Evolutionary conservation across 306 rosid genomes (phyloP).

Genomic region (Medicago ruthenica): DNA sequence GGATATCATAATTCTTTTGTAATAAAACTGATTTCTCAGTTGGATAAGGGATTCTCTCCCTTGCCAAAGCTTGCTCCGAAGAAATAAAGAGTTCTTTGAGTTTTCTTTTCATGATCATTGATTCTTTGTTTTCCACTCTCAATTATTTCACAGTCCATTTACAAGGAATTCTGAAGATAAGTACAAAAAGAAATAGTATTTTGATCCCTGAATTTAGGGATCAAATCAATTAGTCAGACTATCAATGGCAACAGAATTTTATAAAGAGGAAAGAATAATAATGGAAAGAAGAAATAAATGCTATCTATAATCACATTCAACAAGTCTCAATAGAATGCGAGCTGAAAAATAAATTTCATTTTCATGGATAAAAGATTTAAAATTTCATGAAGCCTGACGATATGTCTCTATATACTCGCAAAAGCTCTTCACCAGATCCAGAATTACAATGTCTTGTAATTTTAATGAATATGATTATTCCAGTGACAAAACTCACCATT

Average conservation of each 20-base stretch:
- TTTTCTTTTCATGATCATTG: too few relatives aligned
- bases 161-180: not conserved
- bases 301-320: not conserved
- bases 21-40: not conserved
- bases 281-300: conserved; percentile 16
- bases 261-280: not conserved
- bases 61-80: too few relatives aligned
- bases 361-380: not conserved
- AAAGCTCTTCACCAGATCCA: conserved; percentile 33
- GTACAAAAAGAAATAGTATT: not conserved
- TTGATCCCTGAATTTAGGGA: not conserved
- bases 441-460: not conserved
- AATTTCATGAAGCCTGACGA: conserved; percentile 15
- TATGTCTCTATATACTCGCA: conserved; percentile 3
- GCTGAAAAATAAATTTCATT: conserved; percentile 8
- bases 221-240: conserved; percentile 4
- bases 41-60: too few relatives aligned
- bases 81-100: too few relatives aligned
- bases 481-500: conserved; percentile 23
- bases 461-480: conserved; percentile 26
- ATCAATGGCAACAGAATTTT: not conserved
- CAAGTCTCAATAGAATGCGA: not conserved
- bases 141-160: not conserved
- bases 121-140: not conserved
- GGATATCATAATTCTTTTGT: not conserved